Percentiles rank a stretch among this genome's conserved stretches.
Evolutionary conservation across 2,329 filamentous ascomycete species (phyloP).

Genomic region (Diaporthe velutina): DNA sequence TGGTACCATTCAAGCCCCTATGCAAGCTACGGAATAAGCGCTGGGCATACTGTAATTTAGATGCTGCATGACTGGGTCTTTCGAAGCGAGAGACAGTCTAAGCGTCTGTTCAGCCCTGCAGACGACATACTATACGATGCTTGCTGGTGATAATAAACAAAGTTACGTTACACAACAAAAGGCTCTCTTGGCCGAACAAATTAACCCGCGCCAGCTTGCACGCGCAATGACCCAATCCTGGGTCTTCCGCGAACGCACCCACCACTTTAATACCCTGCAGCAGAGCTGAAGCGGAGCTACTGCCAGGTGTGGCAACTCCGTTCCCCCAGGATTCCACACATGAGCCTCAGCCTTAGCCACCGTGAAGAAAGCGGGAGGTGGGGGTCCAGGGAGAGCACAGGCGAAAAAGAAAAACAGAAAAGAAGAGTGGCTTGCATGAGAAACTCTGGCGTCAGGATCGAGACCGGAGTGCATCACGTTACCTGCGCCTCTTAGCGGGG

Average conservation of each 20-base stretch:
- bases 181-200: neutral
- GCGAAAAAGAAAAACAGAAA: neutral
- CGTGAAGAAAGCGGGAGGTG: neutral
- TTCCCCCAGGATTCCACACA: slow-evolving; percentile 6
- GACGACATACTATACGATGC: neutral
- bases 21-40: neutral
- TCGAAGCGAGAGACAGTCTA: neutral
- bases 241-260: too few species aligned
- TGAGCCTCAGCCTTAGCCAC: slow-evolving; percentile 24
- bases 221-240: neutral
- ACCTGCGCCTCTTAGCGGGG: neutral
- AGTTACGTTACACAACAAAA: neutral
- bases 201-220: neutral
- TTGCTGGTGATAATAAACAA: neutral
- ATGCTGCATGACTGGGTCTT: neutral
- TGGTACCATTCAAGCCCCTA: too few species aligned
- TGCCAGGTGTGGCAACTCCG: neutral
- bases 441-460: too few species aligned
- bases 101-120: neutral
- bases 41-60: neutral
- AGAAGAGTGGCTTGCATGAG: neutral
- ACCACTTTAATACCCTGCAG: too few species aligned
- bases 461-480: neutral
- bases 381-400: too few species aligned
- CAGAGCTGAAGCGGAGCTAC: too few species aligned